phyloP scores from a whole-genome alignment of 306 rosid genomes.

The Sicyos edulis region DNA sequence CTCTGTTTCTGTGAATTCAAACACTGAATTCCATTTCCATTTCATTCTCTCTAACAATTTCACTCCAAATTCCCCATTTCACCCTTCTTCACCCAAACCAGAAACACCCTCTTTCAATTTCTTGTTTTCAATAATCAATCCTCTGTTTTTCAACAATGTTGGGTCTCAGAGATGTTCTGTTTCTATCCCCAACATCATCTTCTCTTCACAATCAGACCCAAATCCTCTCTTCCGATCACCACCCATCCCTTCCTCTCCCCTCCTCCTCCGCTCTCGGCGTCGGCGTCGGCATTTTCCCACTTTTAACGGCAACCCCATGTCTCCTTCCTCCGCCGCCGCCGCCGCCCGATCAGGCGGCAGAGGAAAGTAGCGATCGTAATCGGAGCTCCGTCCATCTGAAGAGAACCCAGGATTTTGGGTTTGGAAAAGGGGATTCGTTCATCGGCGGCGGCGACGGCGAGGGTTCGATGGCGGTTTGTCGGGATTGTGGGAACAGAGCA shows the following conservation, averaged over 20 bases:
- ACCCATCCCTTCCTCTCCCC: constrained; percentile 30
- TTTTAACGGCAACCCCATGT: constrained; percentile 49
- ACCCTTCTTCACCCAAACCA: background rate
- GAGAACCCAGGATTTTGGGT: constrained; percentile 37
- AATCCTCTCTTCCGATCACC: constrained; percentile 47
- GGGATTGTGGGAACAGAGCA: constrained; percentile 78
- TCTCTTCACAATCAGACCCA: constrained; percentile 48
- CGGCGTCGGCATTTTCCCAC: constrained; percentile 74
- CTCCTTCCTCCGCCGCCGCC: constrained; percentile 23
- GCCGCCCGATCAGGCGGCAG: constrained; percentile 21
- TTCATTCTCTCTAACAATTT: background rate
- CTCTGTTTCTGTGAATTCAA: constrained; percentile 8
- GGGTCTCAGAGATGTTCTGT: constrained; percentile 72
- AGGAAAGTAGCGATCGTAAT: constrained; percentile 23
- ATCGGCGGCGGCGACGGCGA: constrained; percentile 16
- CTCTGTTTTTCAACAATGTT: constrained; percentile 33
- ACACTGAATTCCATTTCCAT: background rate
- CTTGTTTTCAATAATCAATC: background rate
- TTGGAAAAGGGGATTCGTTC: constrained; percentile 10
- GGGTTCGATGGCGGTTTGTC: constrained; percentile 42
- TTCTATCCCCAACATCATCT: constrained; percentile 52
- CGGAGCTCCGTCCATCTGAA: constrained; percentile 36
- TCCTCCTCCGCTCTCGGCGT: constrained; percentile 65
- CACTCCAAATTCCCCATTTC: background rate
- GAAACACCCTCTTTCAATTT: background rate